Evolutionary conservation across 176 grass and related monocot genomes (phyloP), one percentile per base, ranked within the genome.

Genomic region (Oryza rufipogon): DNA sequence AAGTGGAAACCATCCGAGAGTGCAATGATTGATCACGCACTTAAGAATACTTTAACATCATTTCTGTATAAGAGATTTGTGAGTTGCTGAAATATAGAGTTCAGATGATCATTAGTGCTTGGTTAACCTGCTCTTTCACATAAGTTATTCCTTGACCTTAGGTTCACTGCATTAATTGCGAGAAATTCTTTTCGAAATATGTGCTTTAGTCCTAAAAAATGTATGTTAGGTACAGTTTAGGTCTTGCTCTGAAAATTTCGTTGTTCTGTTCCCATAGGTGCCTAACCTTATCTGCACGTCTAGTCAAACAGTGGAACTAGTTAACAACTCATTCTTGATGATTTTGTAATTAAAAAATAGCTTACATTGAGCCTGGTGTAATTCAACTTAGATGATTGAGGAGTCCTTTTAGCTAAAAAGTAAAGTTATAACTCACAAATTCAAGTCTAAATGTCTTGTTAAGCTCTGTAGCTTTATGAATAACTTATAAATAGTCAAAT

Each of bases 51-150:
- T 44, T 44, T 44, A 44, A 44, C 42, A 44, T 44, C 42, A 44
- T 78, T 83, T 45, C 33, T 16, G 79, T 56, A 30, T 26, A 45
- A 34, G 13, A 56, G 64, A 88, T 33, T 83, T 28, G 66, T 67
- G 17, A 11, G 68, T 52, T 58, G 39, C 34, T 77, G 41, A 64
- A 34, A 28, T 49, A 46, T 38, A 3, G 19, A 3, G 65, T 77
- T 32, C 56, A 26, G 36, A 33, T 72, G 76, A 72, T 66, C 14
- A 23, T 47, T 66, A 79, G 46, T 73, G 66, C 17, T 70, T 48
- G 19, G 36, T 45, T 82, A 67, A 87, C 48, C 48, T 69, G 19
- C 1, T 67, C 15, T 25, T 46, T 66, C 9, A 33, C 11, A 36
- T 17, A 33, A 73, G 58, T 5, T 70, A 48, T 23, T 63, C 58